These are phyloP conservation scores for Russula ochroleuca DNA, from an alignment of 768 basidiomycete species.

Conservation along the genomic window DNA sequence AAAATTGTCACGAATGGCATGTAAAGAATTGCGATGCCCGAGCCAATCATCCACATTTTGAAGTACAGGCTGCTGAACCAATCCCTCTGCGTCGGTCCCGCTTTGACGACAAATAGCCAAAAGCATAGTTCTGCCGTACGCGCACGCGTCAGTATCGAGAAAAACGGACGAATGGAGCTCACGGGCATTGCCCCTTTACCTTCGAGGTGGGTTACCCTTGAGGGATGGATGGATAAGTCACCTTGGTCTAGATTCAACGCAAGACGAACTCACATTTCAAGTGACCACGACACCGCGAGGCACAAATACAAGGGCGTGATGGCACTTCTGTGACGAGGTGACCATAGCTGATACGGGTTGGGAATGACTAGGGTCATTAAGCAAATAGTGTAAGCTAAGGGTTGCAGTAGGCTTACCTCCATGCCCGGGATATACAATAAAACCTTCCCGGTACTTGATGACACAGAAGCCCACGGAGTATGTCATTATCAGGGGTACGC, in stretches of 20 bases:
- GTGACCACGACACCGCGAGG: constrained; percentile 63
- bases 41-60: constrained; percentile 67
- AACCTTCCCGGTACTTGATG: constrained; percentile 76
- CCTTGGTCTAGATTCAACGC: background rate
- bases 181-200: constrained; percentile 39
- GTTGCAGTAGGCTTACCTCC: constrained; percentile 40
- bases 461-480: constrained; percentile 60
- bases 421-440: constrained; percentile 38
- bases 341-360: constrained; percentile 61
- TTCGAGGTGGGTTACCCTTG: constrained; percentile 75
- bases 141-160: background rate
- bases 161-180: background rate
- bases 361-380: constrained; percentile 49
- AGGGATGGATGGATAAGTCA: background rate
- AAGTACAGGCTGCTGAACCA: constrained; percentile 79
- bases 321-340: constrained; percentile 39
- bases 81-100: constrained; percentile 50
- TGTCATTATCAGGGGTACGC: constrained; percentile 55
- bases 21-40: constrained; percentile 52
- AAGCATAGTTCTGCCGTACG: constrained; percentile 68
- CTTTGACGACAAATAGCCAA: constrained; percentile 78
- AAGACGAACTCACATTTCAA: constrained; percentile 59
- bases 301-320: constrained; percentile 64
- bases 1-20: constrained; percentile 70
- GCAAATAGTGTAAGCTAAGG: background rate